Conservation (phyloP, 345 rosid genomes). For the Melastoma malabathricum region DNA sequence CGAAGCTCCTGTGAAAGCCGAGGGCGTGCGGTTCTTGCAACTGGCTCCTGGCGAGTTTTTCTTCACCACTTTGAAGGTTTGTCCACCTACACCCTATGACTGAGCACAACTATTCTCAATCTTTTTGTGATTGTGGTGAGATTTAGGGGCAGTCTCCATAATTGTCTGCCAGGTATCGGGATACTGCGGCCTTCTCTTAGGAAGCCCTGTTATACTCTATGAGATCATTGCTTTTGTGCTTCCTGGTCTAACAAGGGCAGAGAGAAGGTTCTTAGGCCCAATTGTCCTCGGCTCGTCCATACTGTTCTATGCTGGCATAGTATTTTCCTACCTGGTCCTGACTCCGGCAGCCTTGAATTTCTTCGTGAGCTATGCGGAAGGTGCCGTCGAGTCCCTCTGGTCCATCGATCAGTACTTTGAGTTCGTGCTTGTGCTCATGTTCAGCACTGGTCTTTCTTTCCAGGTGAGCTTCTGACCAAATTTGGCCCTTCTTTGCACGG, state of each 20-base stretch:
- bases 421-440: conserved; percentile 93
- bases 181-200: conserved; percentile 86
- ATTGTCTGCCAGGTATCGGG: conserved; percentile 67
- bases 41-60: conserved; percentile 97
- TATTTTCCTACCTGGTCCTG: conserved; percentile 69
- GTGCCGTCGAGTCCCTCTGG: conserved; percentile 92
- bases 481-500: background rate
- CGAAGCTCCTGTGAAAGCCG: conserved; percentile 91
- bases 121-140: too few relatives aligned
- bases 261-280: conserved; percentile 89
- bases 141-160: too few relatives aligned
- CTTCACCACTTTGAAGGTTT: conserved; percentile 90
- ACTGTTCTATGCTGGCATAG: conserved; percentile 77
- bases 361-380: conserved; percentile 92
- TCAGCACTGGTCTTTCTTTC: conserved; percentile 95
- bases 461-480: conserved; percentile 38
- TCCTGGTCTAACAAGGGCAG: conserved; percentile 84
- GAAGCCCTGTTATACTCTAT: conserved; percentile 81
- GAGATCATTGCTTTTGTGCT: conserved; percentile 94
- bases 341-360: conserved; percentile 96
- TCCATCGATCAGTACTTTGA: conserved; percentile 97
- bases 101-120: background rate
- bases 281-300: conserved; percentile 85
- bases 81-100: background rate
- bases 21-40: conserved; percentile 90